These are phyloP conservation scores for Schwanniomyces yamadae DNA, from an alignment of 805 yeast species.

Conservation along the genomic window DNA sequence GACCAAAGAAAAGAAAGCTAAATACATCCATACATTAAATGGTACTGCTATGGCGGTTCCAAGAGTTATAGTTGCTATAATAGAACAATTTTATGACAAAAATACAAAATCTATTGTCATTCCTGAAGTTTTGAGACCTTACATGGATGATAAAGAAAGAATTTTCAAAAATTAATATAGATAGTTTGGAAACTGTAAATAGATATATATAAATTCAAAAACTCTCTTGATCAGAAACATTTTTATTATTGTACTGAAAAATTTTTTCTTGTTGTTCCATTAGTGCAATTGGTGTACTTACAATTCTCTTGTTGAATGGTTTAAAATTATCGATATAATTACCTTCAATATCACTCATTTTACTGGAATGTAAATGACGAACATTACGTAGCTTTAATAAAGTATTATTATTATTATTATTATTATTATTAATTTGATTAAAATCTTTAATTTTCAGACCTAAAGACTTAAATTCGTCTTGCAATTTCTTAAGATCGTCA, in stretches of 20 bases:
- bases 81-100: constrained; percentile 79
- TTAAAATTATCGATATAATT: constrained; percentile 3
- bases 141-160: constrained; percentile 62
- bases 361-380: constrained; percentile 22
- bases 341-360: constrained; percentile 15
- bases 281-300: constrained; percentile 23
- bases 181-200: constrained; percentile 6
- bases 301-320: constrained; percentile 20
- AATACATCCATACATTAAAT: constrained; percentile 78
- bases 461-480: constrained; percentile 19
- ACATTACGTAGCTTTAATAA: constrained; percentile 14
- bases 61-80: constrained; percentile 80
- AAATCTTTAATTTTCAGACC: constrained; percentile 9
- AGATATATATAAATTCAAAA: constrained; percentile 9
- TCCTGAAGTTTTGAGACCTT: constrained; percentile 67
- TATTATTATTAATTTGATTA: constrained; percentile 6
- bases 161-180: constrained; percentile 17
- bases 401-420: constrained; percentile 3
- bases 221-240: constrained; percentile 13
- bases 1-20: constrained; percentile 27
- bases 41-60: constrained; percentile 98
- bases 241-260: constrained; percentile 2
- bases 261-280: constrained; percentile 6
- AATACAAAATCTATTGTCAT: constrained; percentile 51
- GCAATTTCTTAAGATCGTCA: constrained; percentile 19